Evolutionary conservation across 208 protist species (phyloP), one percentile per base, ranked within the genome.

Genomic region (Leishmania tarentolae): DNA sequence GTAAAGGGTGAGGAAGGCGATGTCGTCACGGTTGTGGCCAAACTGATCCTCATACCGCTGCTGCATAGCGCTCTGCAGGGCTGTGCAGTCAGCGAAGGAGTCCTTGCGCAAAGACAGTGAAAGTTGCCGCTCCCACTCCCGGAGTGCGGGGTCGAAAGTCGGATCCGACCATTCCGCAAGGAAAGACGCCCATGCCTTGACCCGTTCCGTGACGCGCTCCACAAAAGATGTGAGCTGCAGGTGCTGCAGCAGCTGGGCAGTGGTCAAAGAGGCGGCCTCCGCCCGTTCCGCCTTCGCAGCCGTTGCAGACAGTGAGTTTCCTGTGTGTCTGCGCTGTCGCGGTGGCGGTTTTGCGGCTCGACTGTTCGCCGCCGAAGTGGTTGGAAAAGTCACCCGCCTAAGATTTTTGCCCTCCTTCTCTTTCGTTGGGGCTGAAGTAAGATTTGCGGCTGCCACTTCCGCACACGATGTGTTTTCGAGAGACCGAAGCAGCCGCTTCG

Each of bases 1-100:
- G 85, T 95, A 89, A 17, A 96, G 82, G n/a, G 72, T 75, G 21
- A 93, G 82, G 42, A 91, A 88, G 15, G 79, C 80, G 46, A 77
- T 70, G 72, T 80, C 76, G 40, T 61, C 56, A 50, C 76, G 75
- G 70, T 65, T 79, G 68, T 44, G 56, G 24, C 69, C 50, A 40
- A 82, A 91, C 63, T 44, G 82, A 65, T 90, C 83, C 50, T 81
- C 79, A 72, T 86, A 85, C 24, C 87, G 86, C 78, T 86, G 80
- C 81, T 82, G 83, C 77, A 88, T 86, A 46, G 77, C 77, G 35
- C 78, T 66, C 56, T 81, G 78, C 4, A 93, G 63, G 15, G 46
- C 75, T 40, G 81, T 80, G 86, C 88, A 91, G 44, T 85, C 88
- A 35, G 89, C 76, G 65, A 90, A 88, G 31, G 87, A 87, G 73